Conservation (phyloP, 257 asterid species). For the Scutellaria baicalensis region DNA sequence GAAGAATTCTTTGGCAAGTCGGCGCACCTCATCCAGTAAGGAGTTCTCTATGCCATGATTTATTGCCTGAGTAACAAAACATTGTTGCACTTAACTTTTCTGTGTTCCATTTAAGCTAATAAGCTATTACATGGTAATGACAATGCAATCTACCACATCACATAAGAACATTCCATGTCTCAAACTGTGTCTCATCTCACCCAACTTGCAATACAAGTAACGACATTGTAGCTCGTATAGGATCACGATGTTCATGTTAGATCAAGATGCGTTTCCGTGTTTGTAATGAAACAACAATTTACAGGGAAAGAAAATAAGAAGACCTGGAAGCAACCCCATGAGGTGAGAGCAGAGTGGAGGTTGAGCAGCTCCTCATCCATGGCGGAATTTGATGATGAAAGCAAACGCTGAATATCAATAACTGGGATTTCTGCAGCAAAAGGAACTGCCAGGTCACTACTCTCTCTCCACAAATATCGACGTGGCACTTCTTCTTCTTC, state of each 20-base stretch:
- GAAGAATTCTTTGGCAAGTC: slow-evolving; percentile 33
- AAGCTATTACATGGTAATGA: too few species aligned
- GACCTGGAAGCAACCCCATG: slow-evolving; percentile 70
- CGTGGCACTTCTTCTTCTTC: slow-evolving; percentile 34
- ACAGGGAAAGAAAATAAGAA: neutral
- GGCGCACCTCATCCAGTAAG: slow-evolving; percentile 33
- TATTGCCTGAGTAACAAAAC: slow-evolving; percentile 25
- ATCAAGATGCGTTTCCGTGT: too few species aligned
- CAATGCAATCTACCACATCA: too few species aligned
- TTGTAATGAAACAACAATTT: too few species aligned
- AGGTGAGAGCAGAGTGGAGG: slow-evolving; percentile 44
- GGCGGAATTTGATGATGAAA: slow-evolving; percentile 6
- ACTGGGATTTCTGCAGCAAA: slow-evolving; percentile 30
- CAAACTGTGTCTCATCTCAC: too few species aligned
- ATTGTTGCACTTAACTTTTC: neutral
- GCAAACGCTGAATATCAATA: slow-evolving; percentile 29
- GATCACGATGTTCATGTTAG: too few species aligned
- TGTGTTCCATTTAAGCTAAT: too few species aligned
- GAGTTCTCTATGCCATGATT: slow-evolving; percentile 52
- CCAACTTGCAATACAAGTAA: too few species aligned
- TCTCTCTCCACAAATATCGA: slow-evolving; percentile 26
- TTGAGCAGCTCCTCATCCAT: slow-evolving; percentile 30
- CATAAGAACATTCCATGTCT: too few species aligned
- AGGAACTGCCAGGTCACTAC: slow-evolving; percentile 17
- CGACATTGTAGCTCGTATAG: too few species aligned